Base-by-base conservation (phyloP, 176 grass and related monocot genomes). In the Zizania latifolia region DNA sequence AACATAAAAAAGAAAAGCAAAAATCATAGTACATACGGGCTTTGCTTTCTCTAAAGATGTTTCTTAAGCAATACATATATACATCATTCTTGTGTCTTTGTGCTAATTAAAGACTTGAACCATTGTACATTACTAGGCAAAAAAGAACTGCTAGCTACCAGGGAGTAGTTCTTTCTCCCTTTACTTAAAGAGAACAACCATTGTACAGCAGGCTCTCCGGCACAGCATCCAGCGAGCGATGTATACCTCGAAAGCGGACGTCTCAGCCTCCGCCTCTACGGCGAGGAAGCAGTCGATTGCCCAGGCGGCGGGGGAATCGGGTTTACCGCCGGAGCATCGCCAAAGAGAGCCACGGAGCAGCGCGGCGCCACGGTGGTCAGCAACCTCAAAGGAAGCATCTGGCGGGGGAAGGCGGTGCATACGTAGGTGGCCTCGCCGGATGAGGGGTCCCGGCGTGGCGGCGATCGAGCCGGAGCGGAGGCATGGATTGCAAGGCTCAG, bases 361-460 rank as follows among this genome's bases (percentile, higher is more conserved):
- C 36, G 86, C 17, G 32, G 58, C 88, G 65, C 86, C 89, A 26
- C 53, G 53, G 50, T 98, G 91, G 53, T 98, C 95, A 16, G 83
- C 79, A 21, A 98, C 91, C 67, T 82, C 84, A 58, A 94, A 94
- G 58, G 82, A 58, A n/a, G 75, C 76, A 1, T 75, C 56, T 2
- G 94, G 89, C 5, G 80, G 87, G 62, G 86, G 5, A 2, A 98
- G 78, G 13, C 79, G 10, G 91, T 98, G 58, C 83, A 87, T 0
- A 98, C 86, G 41, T 94, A 98, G 53, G 91, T 98, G 56, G 82
- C 89, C 80, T 92, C 95, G 19, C 78, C 89, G 10, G 84, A 68
- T 21, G 38, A 71, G 1, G 58, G 68, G 74, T 98, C 89, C 45
- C 81, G 70, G 61, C n/a, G n/a, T n/a, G n/a, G n/a, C n/a, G n/a